Base-by-base conservation (phyloP, 139 green algal genomes). In the Chlorella sp. region DNA sequence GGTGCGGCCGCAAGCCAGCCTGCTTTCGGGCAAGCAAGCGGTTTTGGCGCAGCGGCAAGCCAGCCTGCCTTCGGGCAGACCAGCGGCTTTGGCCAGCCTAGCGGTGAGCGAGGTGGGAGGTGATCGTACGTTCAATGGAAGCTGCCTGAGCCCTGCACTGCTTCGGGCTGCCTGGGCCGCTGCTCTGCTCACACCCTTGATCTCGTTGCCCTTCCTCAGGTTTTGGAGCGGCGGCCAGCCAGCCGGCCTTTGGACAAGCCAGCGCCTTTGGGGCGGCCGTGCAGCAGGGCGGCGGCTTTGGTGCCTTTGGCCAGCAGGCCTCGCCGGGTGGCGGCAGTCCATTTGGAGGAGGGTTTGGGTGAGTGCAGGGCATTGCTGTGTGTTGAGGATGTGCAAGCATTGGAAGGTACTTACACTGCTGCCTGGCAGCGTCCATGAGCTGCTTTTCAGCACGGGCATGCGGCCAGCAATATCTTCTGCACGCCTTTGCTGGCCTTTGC, bases 271-370 rank as follows among this genome's bases (percentile, higher is more conserved):
- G 80, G 16, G 78, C 78, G 17, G 60, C 39, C 3, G 62, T 62
- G 3, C 78, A 83, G 78, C 60, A 63, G 30, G 80, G 80, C 67
- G 80, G 67, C 80, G 81, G 81, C 18, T 80, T 86, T 47, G 38
- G 81, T 30, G 39, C 56, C 1, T 85, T 86, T 51, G 81, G 80
- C 1, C 79, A 84, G 64, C 79, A 76, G 65, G 56, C 55, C 3
- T 34, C 60, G 17, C 60, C 78, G 38, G 65, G 36, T 12, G n/a
- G 28, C 41, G 78, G 63, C 63, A 34, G 78, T 36, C 26, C 25
- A 28, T 84, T 84, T 85, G 81, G 81, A 25, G 76, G 63, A 11
- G 69, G 26, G 0, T 86, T 86, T 36, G 81, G 81, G 64, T 73
- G 28, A 30, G 39, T 16, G 20, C 36, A 15, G 21, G 73, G 18